These are phyloP conservation scores for Wickerhamomyces strasburgensis DNA, from an alignment of 805 yeast species.

Conservation along the genomic window DNA sequence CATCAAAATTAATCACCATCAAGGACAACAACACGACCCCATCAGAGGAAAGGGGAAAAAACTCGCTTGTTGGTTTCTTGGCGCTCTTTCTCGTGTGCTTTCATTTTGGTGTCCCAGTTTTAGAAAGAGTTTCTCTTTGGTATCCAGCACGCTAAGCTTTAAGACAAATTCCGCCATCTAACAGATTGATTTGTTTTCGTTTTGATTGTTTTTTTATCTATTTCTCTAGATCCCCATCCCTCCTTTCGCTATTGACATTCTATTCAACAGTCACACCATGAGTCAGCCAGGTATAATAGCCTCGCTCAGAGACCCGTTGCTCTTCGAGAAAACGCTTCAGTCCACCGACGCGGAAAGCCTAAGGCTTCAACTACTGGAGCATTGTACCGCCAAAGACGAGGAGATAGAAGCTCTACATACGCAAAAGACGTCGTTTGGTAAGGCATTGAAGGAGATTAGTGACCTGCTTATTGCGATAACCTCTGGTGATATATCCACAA, in stretches of 20 bases:
- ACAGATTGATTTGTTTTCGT: neutral
- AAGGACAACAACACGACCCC: too few species aligned
- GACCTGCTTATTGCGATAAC: conserved; percentile 85
- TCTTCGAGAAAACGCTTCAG: conserved; percentile 5
- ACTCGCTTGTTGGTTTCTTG: too few species aligned
- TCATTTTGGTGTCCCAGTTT: too few species aligned
- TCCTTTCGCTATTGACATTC: too few species aligned
- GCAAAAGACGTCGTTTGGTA: neutral
- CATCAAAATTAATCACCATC: too few species aligned
- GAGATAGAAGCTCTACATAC: neutral
- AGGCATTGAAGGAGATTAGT: conserved; percentile 53
- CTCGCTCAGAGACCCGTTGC: conserved; percentile 3
- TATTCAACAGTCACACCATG: conserved; percentile 2
- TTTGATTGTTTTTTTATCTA: neutral
- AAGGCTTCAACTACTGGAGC: conserved; percentile 1
- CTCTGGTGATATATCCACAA: conserved; percentile 74
- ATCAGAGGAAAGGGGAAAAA: too few species aligned
- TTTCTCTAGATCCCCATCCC: too few species aligned
- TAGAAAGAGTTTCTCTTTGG: too few species aligned
- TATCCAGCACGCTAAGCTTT: too few species aligned
- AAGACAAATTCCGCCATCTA: too few species aligned
- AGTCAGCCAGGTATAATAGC: conserved; percentile 5
- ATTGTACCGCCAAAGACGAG: neutral
- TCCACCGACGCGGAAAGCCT: conserved; percentile 7
- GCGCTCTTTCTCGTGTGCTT: too few species aligned